phyloP scores from a whole-genome alignment of 2,329 filamentous ascomycete genomes.

The Macrophomina pseudophaseolina region DNA sequence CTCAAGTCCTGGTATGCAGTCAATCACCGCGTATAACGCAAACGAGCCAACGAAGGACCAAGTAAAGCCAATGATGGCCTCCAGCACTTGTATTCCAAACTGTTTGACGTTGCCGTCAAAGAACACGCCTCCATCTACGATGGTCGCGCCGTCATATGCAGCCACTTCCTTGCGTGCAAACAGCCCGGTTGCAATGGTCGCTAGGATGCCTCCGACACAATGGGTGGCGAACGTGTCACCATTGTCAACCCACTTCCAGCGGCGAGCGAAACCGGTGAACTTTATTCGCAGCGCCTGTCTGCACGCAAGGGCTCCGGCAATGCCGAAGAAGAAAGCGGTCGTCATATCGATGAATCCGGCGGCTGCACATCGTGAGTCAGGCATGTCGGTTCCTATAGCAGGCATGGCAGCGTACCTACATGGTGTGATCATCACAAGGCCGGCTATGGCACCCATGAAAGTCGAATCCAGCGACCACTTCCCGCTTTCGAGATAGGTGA shows the following conservation, averaged over 20 bases:
- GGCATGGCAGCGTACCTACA: neutral
- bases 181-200: constrained; percentile 57
- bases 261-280: constrained; percentile 54
- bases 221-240: constrained; percentile 62
- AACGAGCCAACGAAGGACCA: constrained; percentile 59
- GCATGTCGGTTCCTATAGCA: no score
- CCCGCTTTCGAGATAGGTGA: constrained; percentile 74
- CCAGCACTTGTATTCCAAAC: constrained; percentile 57
- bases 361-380: constrained; percentile 13
- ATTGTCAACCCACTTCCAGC: constrained; percentile 59
- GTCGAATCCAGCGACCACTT: constrained; percentile 95
- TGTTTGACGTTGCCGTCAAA: constrained; percentile 60
- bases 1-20: constrained; percentile 59
- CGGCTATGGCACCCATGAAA: constrained; percentile 87
- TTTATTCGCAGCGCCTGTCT: constrained; percentile 60
- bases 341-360: constrained; percentile 57
- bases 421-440: constrained; percentile 88
- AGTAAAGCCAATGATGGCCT: constrained; percentile 57
- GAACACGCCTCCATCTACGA: constrained; percentile 57
- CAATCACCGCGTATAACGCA: constrained; percentile 56
- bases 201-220: constrained; percentile 57
- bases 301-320: constrained; percentile 54
- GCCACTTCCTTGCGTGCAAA: constrained; percentile 59
- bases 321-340: constrained; percentile 56
- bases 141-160: constrained; percentile 57